A percentile compares a stretch with the other conserved stretches of the same genome.
Conservation (phyloP, 2,329 filamentous ascomycete genomes). For the Huntiella decipiens region DNA sequence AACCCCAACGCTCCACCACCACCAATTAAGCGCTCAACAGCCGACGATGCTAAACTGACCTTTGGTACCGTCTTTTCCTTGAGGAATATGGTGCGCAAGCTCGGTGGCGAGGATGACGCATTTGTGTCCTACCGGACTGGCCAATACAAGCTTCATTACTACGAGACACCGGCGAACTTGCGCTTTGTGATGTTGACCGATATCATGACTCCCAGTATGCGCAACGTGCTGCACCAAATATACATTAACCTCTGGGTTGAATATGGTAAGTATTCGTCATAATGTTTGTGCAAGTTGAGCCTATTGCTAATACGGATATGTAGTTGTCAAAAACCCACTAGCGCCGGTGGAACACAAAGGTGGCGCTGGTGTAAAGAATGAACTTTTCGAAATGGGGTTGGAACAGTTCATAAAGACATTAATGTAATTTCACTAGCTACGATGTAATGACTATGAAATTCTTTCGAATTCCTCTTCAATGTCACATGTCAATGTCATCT, state of each 20-base stretch:
- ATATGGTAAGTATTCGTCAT: slow-evolving; percentile 41
- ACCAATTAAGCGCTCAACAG: slow-evolving; percentile 16
- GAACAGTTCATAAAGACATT: slow-evolving; percentile 59
- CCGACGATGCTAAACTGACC: slow-evolving; percentile 87
- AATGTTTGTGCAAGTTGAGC: not conserved
- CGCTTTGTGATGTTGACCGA: slow-evolving; percentile 96
- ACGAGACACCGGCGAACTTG: slow-evolving; percentile 88
- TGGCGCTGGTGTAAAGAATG: slow-evolving; percentile 50
- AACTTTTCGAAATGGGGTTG: slow-evolving; percentile 51
- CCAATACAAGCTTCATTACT: slow-evolving; percentile 97
- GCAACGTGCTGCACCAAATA: slow-evolving; percentile 89
- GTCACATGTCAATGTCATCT: not conserved
- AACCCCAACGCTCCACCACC: slow-evolving; percentile 16
- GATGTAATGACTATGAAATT: slow-evolving; percentile 3
- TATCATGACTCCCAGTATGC: slow-evolving; percentile 71
- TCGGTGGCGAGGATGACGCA: slow-evolving; percentile 82
- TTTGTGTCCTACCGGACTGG: slow-evolving; percentile 87
- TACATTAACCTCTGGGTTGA: slow-evolving; percentile 97
- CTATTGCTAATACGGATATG: not conserved
- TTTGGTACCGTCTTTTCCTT: slow-evolving; percentile 94
- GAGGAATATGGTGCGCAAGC: slow-evolving; percentile 88
- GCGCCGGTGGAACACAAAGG: slow-evolving; percentile 50
- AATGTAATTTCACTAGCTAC: slow-evolving; percentile 24
- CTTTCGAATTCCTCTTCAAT: not conserved
- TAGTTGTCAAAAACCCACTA: slow-evolving; percentile 53